phyloP scores from a whole-genome alignment of 805 yeast genomes.

The Scheffersomyces lignosus region DNA sequence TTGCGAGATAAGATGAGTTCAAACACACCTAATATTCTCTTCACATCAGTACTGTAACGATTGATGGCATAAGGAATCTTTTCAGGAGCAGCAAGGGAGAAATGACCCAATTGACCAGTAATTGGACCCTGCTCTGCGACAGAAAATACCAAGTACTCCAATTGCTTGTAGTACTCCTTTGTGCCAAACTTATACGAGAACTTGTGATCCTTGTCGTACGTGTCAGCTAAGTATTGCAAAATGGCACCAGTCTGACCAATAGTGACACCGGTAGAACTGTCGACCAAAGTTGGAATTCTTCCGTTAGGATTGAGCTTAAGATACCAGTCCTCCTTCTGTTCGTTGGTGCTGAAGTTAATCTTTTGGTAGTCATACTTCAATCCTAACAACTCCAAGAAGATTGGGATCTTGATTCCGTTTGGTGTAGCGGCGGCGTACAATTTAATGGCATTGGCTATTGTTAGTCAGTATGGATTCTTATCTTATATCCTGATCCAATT shows the following conservation, averaged over 20 bases:
- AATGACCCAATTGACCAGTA: slow-evolving; percentile 62
- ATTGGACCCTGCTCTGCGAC: slow-evolving; percentile 59
- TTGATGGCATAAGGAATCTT: slow-evolving; percentile 54
- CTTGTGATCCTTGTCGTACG: slow-evolving; percentile 56
- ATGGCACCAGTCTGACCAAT: slow-evolving; percentile 65
- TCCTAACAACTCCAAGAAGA: slow-evolving; percentile 44
- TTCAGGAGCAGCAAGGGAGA: slow-evolving; percentile 44
- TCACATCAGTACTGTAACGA: slow-evolving; percentile 52
- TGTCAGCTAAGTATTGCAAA: slow-evolving; percentile 57
- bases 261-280: not conserved
- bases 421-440: slow-evolving; percentile 44
- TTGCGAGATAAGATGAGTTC: slow-evolving; percentile 51
- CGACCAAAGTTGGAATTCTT: not conserved
- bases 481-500: too few species aligned
- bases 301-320: slow-evolving; percentile 23
- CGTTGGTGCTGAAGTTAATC: slow-evolving; percentile 43
- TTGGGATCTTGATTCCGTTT: slow-evolving; percentile 44
- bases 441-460: too few species aligned
- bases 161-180: slow-evolving; percentile 48
- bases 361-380: slow-evolving; percentile 40
- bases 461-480: too few species aligned
- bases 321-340: slow-evolving; percentile 59
- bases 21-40: slow-evolving; percentile 53
- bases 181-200: slow-evolving; percentile 38
- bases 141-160: slow-evolving; percentile 57